Conservation (phyloP, 768 basidiomycete genomes). For the Tulasnella calospora region DNA sequence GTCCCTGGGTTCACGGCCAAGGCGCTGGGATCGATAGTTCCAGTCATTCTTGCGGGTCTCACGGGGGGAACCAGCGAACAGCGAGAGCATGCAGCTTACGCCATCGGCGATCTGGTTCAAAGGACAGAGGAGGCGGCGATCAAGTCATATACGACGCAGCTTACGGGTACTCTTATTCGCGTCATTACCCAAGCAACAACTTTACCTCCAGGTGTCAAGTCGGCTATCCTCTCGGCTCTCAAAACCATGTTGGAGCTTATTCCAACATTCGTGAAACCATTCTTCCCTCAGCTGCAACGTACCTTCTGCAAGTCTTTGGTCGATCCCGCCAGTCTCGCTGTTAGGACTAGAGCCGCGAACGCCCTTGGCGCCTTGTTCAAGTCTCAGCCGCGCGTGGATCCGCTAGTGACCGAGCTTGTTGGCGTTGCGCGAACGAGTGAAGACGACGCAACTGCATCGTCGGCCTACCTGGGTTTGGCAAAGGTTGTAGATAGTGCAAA, state of each 20-base stretch:
- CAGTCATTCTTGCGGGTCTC: constrained; percentile 86
- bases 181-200: constrained; percentile 86
- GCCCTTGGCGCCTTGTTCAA: constrained; percentile 88
- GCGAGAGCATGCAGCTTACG: constrained; percentile 90
- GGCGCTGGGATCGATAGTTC: constrained; percentile 76
- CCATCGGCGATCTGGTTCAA: constrained; percentile 93
- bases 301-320: constrained; percentile 92
- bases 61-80: constrained; percentile 93
- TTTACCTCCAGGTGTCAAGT: constrained; percentile 90
- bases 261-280: constrained; percentile 87
- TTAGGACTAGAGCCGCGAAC: constrained; percentile 74
- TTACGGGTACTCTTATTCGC: constrained; percentile 92
- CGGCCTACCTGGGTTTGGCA: constrained; percentile 70
- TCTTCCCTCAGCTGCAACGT: constrained; percentile 96
- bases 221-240: constrained; percentile 81
- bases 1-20: constrained; percentile 87
- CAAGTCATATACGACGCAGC: constrained; percentile 92
- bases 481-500: constrained; percentile 66
- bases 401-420: constrained; percentile 85
- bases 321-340: constrained; percentile 69
- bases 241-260: constrained; percentile 80
- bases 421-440: constrained; percentile 36
- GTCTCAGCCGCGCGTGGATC: constrained; percentile 85
- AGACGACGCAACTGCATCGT: constrained; percentile 65
- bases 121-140: constrained; percentile 77